These are phyloP conservation scores for Phialophora tarda DNA, from an alignment of 2,329 filamentous ascomycete genomes.

Conservation along the genomic window DNA sequence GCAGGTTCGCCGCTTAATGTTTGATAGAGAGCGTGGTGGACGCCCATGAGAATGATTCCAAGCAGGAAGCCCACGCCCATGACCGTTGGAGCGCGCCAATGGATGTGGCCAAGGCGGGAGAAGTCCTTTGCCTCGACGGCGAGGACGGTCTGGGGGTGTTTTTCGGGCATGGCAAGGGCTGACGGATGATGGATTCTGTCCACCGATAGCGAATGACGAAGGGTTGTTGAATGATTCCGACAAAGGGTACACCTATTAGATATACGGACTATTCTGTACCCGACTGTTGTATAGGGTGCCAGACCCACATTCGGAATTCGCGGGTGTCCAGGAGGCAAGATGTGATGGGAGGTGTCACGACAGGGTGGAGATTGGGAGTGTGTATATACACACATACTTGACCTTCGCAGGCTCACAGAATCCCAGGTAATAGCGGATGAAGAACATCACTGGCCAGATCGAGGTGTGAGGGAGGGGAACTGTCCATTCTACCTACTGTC, in stretches of 20 bases:
- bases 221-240: neutral
- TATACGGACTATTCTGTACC: neutral
- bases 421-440: neutral
- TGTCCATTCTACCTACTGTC: too few species aligned
- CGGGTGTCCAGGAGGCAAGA: neutral
- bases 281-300: neutral
- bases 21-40: constrained; percentile 26
- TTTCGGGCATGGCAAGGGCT: constrained; percentile 7
- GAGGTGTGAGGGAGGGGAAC: neutral
- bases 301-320: too few species aligned
- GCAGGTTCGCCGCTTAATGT: constrained; percentile 19
- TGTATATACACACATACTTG: neutral
- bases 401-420: neutral
- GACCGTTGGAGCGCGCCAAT: constrained; percentile 26
- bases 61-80: constrained; percentile 22
- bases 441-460: neutral
- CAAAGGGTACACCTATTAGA: neutral
- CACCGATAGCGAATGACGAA: neutral
- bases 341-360: neutral
- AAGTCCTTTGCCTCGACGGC: constrained; percentile 19
- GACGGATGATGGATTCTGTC: neutral
- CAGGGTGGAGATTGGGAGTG: neutral
- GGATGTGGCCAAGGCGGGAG: constrained; percentile 16
- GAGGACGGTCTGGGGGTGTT: constrained; percentile 2
- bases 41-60: constrained; percentile 15